A percentile compares a stretch with the other conserved stretches of the same genome.
Conservation (phyloP, 2,329 filamentous ascomycete genomes). For the Aspergillus texensis region DNA sequence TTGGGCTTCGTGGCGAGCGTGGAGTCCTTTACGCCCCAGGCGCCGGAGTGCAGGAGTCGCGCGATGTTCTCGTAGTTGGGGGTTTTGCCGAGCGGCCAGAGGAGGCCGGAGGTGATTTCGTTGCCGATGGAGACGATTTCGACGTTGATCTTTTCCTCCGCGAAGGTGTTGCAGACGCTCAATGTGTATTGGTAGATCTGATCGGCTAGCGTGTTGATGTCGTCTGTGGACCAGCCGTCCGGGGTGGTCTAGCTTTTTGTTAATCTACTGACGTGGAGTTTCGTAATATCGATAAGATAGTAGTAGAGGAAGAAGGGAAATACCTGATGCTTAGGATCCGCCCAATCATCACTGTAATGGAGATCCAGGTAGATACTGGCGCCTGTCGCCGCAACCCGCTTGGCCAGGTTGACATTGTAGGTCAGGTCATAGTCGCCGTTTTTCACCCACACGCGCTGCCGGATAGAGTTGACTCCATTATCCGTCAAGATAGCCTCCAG, state of each 20-base stretch:
- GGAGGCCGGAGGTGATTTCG: slow-evolving; percentile 68
- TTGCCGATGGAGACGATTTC: slow-evolving; percentile 72
- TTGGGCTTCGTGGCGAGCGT: slow-evolving; percentile 59
- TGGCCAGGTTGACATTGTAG: slow-evolving; percentile 70
- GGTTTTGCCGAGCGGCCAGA: slow-evolving; percentile 66
- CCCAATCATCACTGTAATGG: slow-evolving; percentile 72
- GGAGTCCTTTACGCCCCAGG: slow-evolving; percentile 67
- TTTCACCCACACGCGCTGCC: slow-evolving; percentile 74
- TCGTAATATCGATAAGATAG: neutral
- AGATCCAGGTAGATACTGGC: slow-evolving; percentile 65
- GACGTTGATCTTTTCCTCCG: slow-evolving; percentile 56
- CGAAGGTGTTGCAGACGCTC: slow-evolving; percentile 63
- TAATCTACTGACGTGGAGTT: neutral
- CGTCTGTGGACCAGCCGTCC: slow-evolving; percentile 62
- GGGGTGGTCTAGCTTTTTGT: slow-evolving; percentile 51
- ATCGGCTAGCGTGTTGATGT: slow-evolving; percentile 61
- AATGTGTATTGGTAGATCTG: slow-evolving; percentile 71
- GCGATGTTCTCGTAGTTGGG: slow-evolving; percentile 63
- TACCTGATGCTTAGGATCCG: slow-evolving; percentile 66
- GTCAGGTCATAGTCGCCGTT: slow-evolving; percentile 67
- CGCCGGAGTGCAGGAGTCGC: slow-evolving; percentile 64
- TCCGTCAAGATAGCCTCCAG: slow-evolving; percentile 65
- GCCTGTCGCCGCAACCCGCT: slow-evolving; percentile 64
- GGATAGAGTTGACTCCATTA: slow-evolving; percentile 69
- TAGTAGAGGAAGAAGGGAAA: neutral